Evolutionary conservation across 2,329 filamentous ascomycete species (phyloP), one percentile per base, ranked within the genome.

Genomic region (Penicillium brevicompactum): DNA sequence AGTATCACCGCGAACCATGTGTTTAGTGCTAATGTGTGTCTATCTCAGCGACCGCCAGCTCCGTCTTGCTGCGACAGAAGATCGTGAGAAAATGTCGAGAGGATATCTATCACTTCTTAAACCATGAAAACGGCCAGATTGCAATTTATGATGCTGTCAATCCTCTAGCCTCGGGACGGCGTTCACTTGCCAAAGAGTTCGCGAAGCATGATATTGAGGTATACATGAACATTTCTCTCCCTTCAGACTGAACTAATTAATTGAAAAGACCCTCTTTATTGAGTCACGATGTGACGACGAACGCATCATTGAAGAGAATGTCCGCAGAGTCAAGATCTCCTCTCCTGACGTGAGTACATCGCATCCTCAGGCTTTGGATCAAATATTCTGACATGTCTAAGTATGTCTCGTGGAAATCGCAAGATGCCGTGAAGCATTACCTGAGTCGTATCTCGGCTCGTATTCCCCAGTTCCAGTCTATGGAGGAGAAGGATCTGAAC

Each of bases 111-210:
- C 88, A 89, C 52, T 99, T 96, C 81, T 79, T 99, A 43, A 95
- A 97, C 68, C 90, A 97, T 64, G 94, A 97, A 69, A 97, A 97
- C 66, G 94, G 94, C 11, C 94, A 99, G 71, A 93, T 99, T 52
- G 94, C 94, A 53, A 97, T 99, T 57, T 99, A 97, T 72, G 94
- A 99, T 75, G 94, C 95, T 27, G 95, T 99, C 16, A 99, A 99
- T 67, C 92, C 93, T 4, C 87, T 94, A 18, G 87, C 91, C 18
- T 86, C 84, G 55, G 92, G 92, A 14, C 86, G 94, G 45, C 85
- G 88, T 53, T 89, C 91, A 10, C 80, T 99, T 16, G 92, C 92
- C 5, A 96, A 96, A 75, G 94, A 99, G 69, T 96, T 99, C 71
- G 88, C 90, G n/a, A 97, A 97, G 77, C 91, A 97, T 71, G 91